Base-by-base conservation (phyloP, 192 early-diverging fungal species). In the Entomortierella parvispora region DNA sequence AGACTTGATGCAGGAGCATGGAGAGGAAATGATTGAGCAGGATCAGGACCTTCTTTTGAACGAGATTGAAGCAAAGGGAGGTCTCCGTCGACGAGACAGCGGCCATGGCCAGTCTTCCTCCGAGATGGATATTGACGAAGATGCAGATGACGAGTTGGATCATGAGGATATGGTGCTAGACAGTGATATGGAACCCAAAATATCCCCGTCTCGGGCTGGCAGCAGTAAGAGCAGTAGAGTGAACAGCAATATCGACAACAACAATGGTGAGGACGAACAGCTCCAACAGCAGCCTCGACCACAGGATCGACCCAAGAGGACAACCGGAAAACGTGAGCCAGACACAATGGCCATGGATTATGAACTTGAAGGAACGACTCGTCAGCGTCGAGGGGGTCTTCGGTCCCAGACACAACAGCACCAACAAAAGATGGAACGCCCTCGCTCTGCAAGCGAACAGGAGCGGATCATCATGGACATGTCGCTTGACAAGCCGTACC, bases 101-200 rank as follows among this genome's bases (percentile, higher is more conserved):
- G 74, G 74, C 14, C 74, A 77, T 52, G 66, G 58, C 14, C 65
- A 77, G 12, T 77, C 74, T 0, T 77, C 74, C 0, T 77, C 74
- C 9, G 74, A 77, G 23, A 77, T 77, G 74, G 74, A 77, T 44
- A 51, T 77, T 5, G 74, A 77, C 32, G 65, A 68, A 1, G 72
- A 76, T 52, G 31, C 23, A 0, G 66, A 77, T 48, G 59, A 68
- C 31, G 44, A 62, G 20, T 56, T 55, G n/a, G 51, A 48, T 8
- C 47, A 59, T n/a, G 63, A 74, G 31, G 42, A 54, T 1, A 72
- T 65, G 62, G 51, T 46, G 42, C 14, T 28, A 14, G 51, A 52
- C 12, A 17, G 22, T 25, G 25, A 28, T 28, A 14, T 28, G 22
- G 28, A n/a, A n/a, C n/a, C n/a, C n/a, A n/a, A n/a, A n/a, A 15